Conservation (phyloP, 345 rosid genomes). For the Eucalyptus globulus region DNA sequence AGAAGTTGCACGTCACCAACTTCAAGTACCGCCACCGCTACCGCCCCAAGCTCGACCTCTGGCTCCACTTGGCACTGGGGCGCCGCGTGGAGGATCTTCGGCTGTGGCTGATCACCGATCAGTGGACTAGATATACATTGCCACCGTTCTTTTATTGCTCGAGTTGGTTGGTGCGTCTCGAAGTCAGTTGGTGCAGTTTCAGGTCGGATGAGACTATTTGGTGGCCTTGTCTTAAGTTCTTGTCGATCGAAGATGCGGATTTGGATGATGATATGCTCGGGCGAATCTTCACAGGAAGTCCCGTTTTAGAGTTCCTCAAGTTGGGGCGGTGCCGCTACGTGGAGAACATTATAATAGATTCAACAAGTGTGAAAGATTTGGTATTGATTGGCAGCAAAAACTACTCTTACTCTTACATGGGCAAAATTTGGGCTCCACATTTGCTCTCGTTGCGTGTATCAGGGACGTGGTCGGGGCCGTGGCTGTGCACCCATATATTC, state of each 20-base stretch:
- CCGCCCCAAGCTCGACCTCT: not conserved
- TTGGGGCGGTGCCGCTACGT: not conserved
- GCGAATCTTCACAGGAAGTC: not conserved
- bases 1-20: not conserved
- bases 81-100: not conserved
- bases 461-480: not conserved
- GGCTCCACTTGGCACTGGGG: not conserved
- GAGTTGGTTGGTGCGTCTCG: not conserved
- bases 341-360: not conserved
- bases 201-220: not conserved
- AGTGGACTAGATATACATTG: not conserved
- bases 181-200: not conserved
- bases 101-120: rapidly evolving
- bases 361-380: not conserved
- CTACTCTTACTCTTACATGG: not conserved
- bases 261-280: not conserved
- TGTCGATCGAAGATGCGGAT: not conserved
- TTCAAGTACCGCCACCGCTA: not conserved
- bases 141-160: not conserved
- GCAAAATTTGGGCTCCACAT: not conserved
- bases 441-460: not conserved
- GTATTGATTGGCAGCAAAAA: not conserved
- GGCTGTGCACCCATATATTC: not conserved
- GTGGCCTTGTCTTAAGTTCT: not conserved
- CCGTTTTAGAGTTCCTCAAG: not conserved